These are phyloP conservation scores for Colletotrichum lini DNA, from an alignment of 2,329 filamentous ascomycete genomes.

Conservation along the genomic window DNA sequence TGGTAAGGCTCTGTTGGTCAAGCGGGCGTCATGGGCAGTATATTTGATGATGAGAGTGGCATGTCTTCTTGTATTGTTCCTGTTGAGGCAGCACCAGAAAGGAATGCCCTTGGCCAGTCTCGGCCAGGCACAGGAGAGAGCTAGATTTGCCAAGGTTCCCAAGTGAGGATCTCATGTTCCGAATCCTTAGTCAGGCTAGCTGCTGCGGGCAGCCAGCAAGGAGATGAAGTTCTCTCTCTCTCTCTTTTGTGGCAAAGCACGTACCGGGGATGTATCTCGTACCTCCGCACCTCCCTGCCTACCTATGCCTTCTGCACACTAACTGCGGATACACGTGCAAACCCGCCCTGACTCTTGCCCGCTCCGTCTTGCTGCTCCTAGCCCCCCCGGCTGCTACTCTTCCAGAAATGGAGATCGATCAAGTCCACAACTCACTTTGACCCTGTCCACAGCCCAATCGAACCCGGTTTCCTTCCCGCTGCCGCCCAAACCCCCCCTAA, in stretches of 20 bases:
- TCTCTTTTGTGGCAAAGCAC: neutral
- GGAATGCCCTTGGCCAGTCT: neutral
- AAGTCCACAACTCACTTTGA: neutral
- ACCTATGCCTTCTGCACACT: too few species aligned
- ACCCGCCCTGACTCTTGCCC: neutral
- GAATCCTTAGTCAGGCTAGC: slow-evolving; percentile 17
- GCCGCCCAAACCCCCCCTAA: slow-evolving; percentile 17
- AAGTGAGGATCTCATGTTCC: neutral
- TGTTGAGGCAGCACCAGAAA: neutral
- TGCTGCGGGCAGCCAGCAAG: neutral
- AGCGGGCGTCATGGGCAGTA: neutral
- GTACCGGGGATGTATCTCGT: slow-evolving; percentile 1
- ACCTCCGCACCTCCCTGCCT: neutral
- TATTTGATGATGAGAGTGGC: neutral
- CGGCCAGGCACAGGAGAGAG: neutral
- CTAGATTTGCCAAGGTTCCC: neutral
- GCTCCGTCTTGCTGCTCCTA: neutral
- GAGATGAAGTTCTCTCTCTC: neutral
- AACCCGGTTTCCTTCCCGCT: slow-evolving; percentile 1
- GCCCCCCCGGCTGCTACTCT: neutral
- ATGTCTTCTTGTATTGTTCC: neutral
- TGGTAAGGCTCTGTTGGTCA: neutral
- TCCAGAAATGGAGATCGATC: slow-evolving; percentile 4
- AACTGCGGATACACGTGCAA: neutral
- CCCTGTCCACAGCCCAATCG: neutral